Evolutionary conservation across 768 basidiomycete genomes (phyloP).

Genomic region (Tylopilus sp.): DNA sequence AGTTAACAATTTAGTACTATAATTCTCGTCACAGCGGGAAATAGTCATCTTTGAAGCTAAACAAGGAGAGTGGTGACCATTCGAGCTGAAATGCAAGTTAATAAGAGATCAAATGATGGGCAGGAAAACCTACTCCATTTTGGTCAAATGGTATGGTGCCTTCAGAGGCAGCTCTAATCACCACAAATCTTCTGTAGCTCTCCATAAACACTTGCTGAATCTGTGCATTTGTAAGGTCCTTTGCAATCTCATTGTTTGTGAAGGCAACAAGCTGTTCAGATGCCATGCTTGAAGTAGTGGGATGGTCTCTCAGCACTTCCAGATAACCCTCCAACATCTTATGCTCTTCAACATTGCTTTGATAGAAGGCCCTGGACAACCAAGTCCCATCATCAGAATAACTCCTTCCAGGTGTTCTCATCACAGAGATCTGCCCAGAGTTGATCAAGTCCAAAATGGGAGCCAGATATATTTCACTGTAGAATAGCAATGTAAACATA

Average conservation of each 20-base stretch:
- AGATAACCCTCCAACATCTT: slow-evolving; percentile 41
- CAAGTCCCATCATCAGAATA: slow-evolving; percentile 22
- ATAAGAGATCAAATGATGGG: neutral
- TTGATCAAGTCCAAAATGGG: slow-evolving; percentile 36
- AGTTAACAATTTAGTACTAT: neutral
- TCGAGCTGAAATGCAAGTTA: slow-evolving; percentile 46
- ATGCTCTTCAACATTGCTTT: slow-evolving; percentile 28
- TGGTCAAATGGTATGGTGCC: slow-evolving; percentile 23
- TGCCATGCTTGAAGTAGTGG: slow-evolving; percentile 34
- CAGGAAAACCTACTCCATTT: slow-evolving; percentile 43
- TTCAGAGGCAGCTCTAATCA: slow-evolving; percentile 44
- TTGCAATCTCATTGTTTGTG: slow-evolving; percentile 45
- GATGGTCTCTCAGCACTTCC: slow-evolving; percentile 12
- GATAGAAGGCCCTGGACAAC: slow-evolving; percentile 22
- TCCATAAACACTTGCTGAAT: slow-evolving; percentile 61
- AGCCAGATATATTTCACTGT: slow-evolving; percentile 14
- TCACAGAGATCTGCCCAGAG: slow-evolving; percentile 52
- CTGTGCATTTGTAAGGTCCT: slow-evolving; percentile 53
- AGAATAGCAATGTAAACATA: neutral
- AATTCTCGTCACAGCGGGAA: slow-evolving; percentile 22
- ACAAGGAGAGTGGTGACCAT: slow-evolving; percentile 42
- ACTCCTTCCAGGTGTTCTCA: slow-evolving; percentile 44
- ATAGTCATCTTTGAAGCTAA: slow-evolving; percentile 61
- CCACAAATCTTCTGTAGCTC: slow-evolving; percentile 61
- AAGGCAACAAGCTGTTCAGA: slow-evolving; percentile 31